A percentile compares a stretch with the other conserved stretches of the same genome.
Conservation (phyloP, 495 filamentous ascomycete species). For the Pyronema domesticum region DNA sequence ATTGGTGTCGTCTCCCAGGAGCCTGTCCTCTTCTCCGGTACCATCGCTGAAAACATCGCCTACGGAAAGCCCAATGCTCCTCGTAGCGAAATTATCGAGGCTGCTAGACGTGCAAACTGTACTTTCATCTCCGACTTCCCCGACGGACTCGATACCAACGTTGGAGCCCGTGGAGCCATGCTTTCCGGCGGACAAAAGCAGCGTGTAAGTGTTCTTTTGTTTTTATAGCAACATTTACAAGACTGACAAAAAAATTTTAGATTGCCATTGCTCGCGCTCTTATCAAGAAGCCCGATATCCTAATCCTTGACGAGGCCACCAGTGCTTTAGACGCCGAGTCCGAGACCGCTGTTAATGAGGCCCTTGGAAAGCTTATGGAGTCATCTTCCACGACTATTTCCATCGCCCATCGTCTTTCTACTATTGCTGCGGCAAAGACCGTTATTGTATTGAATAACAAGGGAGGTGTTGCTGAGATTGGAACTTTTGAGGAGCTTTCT, state of each 20-base stretch:
- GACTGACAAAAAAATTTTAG: too few species aligned
- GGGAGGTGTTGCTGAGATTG: conserved; percentile 77
- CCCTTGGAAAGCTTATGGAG: conserved; percentile 62
- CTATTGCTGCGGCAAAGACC: conserved; percentile 62
- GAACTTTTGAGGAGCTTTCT: conserved; percentile 61
- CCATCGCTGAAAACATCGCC: conserved; percentile 89
- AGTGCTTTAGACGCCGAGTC: conserved; percentile 93
- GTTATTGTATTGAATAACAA: conserved; percentile 78
- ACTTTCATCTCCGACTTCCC: conserved; percentile 93
- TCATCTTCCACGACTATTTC: conserved; percentile 71
- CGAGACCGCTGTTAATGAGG: conserved; percentile 86
- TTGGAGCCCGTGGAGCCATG: conserved; percentile 82
- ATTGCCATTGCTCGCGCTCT: conserved; percentile 92
- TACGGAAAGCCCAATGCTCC: conserved; percentile 74
- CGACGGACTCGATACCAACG: conserved; percentile 83
- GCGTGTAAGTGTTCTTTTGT: conserved; percentile 35
- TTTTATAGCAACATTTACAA: too few species aligned
- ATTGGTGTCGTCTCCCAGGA: conserved; percentile 93
- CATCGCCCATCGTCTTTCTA: conserved; percentile 76
- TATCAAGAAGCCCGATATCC: conserved; percentile 87
- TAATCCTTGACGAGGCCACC: conserved; percentile 89
- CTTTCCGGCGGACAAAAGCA: conserved; percentile 95
- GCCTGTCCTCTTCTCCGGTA: conserved; percentile 87
- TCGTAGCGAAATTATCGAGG: conserved; percentile 61
- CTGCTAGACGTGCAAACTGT: conserved; percentile 89